Conservation (phyloP, 306 rosid species). For the Rubus parviflorus region DNA sequence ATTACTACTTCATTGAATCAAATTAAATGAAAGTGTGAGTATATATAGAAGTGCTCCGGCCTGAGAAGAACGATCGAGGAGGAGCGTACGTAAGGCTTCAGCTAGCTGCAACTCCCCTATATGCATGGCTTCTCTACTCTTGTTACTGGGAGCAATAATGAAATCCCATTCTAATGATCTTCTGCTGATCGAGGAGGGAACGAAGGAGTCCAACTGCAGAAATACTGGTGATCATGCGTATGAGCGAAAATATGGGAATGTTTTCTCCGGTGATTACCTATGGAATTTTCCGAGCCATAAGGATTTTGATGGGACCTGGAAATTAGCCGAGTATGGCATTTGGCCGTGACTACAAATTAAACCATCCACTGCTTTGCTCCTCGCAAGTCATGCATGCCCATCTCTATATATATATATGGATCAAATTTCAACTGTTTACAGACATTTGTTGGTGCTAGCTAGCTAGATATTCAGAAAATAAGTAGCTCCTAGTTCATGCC, state of each 20-base stretch:
- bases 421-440: not conserved
- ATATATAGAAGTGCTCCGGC: not conserved
- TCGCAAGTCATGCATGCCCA: not conserved
- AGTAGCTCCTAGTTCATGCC: not conserved
- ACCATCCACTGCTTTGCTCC: not conserved
- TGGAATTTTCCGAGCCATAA: not conserved
- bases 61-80: not conserved
- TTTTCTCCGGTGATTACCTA: not conserved
- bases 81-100: not conserved
- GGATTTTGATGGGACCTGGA: conserved; percentile 1
- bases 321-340: not conserved
- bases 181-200: not conserved
- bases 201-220: not conserved
- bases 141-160: conserved; percentile 4
- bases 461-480: not conserved
- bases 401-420: not conserved
- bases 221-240: not conserved
- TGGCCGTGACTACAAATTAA: not conserved
- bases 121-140: conserved; percentile 6
- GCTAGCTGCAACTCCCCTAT: not conserved
- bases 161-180: not conserved
- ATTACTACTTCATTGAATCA: too few relatives aligned
- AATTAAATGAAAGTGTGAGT: not conserved
- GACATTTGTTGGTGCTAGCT: not conserved
- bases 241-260: not conserved